Conservation (phyloP, 345 rosid genomes). For the Firmiana major region DNA sequence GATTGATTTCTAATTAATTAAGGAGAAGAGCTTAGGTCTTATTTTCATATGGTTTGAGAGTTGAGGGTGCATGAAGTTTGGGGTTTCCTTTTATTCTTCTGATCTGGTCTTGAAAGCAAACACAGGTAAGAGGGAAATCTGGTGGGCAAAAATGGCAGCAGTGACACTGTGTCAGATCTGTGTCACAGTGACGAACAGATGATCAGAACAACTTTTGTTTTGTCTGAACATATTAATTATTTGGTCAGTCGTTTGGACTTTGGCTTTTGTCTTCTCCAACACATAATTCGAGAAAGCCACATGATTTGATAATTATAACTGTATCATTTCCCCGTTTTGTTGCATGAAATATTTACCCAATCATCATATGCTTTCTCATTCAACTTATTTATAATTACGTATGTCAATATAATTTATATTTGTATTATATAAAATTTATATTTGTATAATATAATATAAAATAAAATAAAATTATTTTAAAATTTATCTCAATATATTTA, state of each 20-base stretch:
- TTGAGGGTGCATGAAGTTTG: neutral
- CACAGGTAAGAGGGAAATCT: neutral
- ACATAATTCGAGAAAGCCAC: constrained; percentile 3
- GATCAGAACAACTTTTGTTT: constrained; percentile 7
- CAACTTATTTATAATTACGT: neutral
- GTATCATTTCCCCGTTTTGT: neutral
- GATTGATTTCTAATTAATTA: neutral
- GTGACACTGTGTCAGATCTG: constrained; percentile 6
- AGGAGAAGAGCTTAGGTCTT: neutral
- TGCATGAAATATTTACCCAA: neutral
- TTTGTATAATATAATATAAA: too few species aligned
- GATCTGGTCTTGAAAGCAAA: neutral
- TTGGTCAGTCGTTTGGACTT: neutral
- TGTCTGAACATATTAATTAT: neutral
- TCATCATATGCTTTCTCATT: constrained; percentile 7
- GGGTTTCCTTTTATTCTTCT: neutral
- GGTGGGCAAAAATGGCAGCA: neutral
- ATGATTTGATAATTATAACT: constrained; percentile 15
- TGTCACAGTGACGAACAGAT: neutral
- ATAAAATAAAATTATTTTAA: too few species aligned
- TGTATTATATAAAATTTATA: too few species aligned
- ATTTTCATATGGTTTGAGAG: neutral
- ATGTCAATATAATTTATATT: neutral
- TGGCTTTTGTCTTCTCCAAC: constrained; percentile 10
- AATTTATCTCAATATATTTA: too few species aligned